phyloP scores from a whole-genome alignment of 371 early-diverging fungal species.

The Hamiltosporidium tvaerminnensis region DNA sequence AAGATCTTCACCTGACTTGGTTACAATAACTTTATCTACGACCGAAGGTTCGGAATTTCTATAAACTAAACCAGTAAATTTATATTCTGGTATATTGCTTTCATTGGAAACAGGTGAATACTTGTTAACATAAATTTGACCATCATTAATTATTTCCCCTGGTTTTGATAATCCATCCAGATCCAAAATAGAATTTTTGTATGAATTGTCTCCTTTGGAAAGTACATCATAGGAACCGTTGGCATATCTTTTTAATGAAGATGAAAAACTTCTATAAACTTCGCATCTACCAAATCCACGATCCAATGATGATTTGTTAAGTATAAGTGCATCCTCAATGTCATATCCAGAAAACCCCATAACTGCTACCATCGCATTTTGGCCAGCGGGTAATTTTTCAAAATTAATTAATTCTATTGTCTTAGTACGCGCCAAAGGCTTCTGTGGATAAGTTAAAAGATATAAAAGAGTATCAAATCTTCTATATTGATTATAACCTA shows the following conservation, averaged over 20 bases:
- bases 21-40: slow-evolving; percentile 62
- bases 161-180: slow-evolving; percentile 71
- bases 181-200: slow-evolving; percentile 41
- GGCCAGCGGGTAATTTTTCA: slow-evolving; percentile 91
- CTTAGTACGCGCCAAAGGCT: slow-evolving; percentile 90
- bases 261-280: slow-evolving; percentile 67
- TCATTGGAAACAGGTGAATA: not conserved
- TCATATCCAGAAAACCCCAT: slow-evolving; percentile 98
- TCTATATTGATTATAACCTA: slow-evolving; percentile 76
- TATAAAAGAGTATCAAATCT: slow-evolving; percentile 87
- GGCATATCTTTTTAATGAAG: slow-evolving; percentile 64
- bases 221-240: slow-evolving; percentile 68
- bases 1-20: slow-evolving; percentile 77
- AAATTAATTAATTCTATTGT: slow-evolving; percentile 88
- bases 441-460: slow-evolving; percentile 83
- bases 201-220: slow-evolving; percentile 51
- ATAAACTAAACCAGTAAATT: slow-evolving; percentile 58
- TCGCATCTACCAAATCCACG: slow-evolving; percentile 93
- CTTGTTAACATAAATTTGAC: slow-evolving; percentile 59
- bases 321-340: slow-evolving; percentile 94
- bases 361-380: slow-evolving; percentile 95
- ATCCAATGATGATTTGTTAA: slow-evolving; percentile 88
- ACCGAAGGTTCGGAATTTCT: slow-evolving; percentile 35
- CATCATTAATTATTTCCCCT: slow-evolving; percentile 62
- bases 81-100: slow-evolving; percentile 5